phyloP scores from a whole-genome alignment of 768 basidiomycete genomes.

The Mycena metata region DNA sequence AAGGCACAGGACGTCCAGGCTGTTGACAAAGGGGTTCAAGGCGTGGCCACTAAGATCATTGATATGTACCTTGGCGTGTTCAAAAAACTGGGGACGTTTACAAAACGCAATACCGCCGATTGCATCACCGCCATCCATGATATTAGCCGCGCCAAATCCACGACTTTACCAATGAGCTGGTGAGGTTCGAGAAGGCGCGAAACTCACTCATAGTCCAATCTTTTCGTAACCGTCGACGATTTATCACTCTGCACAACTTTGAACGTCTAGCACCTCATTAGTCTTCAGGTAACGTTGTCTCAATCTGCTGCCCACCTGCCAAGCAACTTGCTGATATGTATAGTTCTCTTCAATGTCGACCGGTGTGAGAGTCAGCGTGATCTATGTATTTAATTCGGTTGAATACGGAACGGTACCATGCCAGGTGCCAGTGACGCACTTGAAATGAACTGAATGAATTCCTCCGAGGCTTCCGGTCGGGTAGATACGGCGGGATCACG shows the following conservation, averaged over 20 bases:
- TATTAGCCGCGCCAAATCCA: constrained; percentile 6
- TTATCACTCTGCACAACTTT: not conserved
- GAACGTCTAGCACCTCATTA: not conserved
- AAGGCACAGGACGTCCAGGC: not conserved
- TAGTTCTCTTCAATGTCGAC: constrained; percentile 3
- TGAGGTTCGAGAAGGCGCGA: too few species aligned
- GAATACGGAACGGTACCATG: not conserved
- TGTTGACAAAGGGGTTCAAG: not conserved
- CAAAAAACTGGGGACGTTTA: not conserved
- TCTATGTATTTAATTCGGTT: not conserved
- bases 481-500: constrained; percentile 2
- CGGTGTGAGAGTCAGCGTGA: constrained; percentile 10
- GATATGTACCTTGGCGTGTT: constrained; percentile 6
- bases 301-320: constrained; percentile 1
- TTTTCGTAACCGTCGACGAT: not conserved
- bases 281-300: not conserved
- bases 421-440: constrained; percentile 3
- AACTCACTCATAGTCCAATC: too few species aligned
- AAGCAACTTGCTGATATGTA: constrained; percentile 11
- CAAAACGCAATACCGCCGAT: not conserved
- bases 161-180: not conserved
- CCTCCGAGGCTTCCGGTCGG: not conserved
- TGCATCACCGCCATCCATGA: not conserved
- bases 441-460: not conserved
- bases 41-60: not conserved